Percentiles rank a stretch among this genome's conserved stretches.
Evolutionary conservation across 805 yeast genomes (phyloP).

Genomic region (Priceomyces fermenticarens): DNA sequence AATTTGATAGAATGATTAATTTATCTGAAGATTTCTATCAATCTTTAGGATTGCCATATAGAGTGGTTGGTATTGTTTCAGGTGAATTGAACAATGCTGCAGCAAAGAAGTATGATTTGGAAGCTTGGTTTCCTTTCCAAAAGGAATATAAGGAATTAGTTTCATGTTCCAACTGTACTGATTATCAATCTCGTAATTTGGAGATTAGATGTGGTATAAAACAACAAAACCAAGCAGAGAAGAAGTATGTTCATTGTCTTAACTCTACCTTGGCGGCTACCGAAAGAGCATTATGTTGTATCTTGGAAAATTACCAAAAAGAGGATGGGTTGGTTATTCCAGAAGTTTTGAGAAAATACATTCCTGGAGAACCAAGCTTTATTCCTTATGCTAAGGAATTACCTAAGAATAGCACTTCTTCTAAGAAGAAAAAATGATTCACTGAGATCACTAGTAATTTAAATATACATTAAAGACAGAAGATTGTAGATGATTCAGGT

Average conservation of each 20-base stretch:
- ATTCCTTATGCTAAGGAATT: slow-evolving; percentile 86
- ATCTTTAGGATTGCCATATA: slow-evolving; percentile 88
- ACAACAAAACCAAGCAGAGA: slow-evolving; percentile 90
- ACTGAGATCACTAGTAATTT: background rate
- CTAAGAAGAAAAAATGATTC: slow-evolving; percentile 45
- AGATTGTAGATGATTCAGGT: background rate
- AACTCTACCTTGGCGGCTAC: slow-evolving; percentile 97
- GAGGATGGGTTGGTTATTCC: slow-evolving; percentile 93
- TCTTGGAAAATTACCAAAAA: slow-evolving; percentile 96
- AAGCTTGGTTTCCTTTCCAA: slow-evolving; percentile 99
- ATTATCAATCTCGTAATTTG: slow-evolving; percentile 96
- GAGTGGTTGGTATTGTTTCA: slow-evolving; percentile 96
- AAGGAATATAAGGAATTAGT: slow-evolving; percentile 97
- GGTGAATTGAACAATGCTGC: slow-evolving; percentile 99
- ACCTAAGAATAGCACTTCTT: slow-evolving; percentile 90
- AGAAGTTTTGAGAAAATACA: slow-evolving; percentile 90
- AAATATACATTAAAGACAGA: background rate
- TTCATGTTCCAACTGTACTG: slow-evolving; percentile 98
- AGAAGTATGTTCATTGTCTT: slow-evolving; percentile 97
- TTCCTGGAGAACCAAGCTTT: slow-evolving; percentile 98
- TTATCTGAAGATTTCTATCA: slow-evolving; percentile 90
- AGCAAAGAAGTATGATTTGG: slow-evolving; percentile 97
- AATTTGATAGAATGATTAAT: slow-evolving; percentile 93
- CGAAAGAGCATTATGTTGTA: slow-evolving; percentile 96
- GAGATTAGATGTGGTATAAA: slow-evolving; percentile 99